Evolutionary conservation across 116 monocot genomes (phyloP), one percentile per base, ranked within the genome.

Genomic region (Iris pallida): DNA sequence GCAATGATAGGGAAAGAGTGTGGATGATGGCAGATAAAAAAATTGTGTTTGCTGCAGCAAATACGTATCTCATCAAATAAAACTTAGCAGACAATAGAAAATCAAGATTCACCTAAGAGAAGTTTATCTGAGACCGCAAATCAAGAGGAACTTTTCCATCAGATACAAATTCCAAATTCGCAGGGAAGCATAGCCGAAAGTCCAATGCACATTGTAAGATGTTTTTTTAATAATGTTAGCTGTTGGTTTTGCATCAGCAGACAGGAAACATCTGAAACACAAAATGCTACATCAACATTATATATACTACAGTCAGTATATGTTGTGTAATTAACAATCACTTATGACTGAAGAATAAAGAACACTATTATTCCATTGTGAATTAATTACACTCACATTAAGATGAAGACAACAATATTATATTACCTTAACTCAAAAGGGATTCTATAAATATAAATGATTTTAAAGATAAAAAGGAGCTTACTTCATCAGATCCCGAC

Each of bases 191-290:
- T 6, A 45, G 63, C 45, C 78, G 59, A 47, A 95, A 86, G 65
- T 91, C 86, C 70, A 91, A 55, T 52, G 89, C 88, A 79, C 84
- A 86, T 62, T 86, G 95, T 73, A 95, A 67, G 75, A 95, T 89
- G 73, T 68, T 86, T 74, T 77, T 82, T 40, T n/a, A n/a, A 95
- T 76, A 51, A 91, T 79, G 16, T 57, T 43, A 70, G 86, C 71
- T 63, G 89, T 52, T 56, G 64, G 64, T 75, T 79, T 80, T 48
- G 81, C 75, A 61, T 89, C 91, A 65, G 10, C 59, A 1, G 95
- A 91, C 57, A 91, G 70, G 69, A 95, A 95, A 70, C 95, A 95
- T 86, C 95, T 95, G 67, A 68, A 71, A 65, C 18, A 20, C 4
- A 72, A 64, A 66, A 10, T 17, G 48, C 16, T 30, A 30, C 2